Conservation (phyloP, 768 basidiomycete genomes). For the Lactarius indigo region DNA sequence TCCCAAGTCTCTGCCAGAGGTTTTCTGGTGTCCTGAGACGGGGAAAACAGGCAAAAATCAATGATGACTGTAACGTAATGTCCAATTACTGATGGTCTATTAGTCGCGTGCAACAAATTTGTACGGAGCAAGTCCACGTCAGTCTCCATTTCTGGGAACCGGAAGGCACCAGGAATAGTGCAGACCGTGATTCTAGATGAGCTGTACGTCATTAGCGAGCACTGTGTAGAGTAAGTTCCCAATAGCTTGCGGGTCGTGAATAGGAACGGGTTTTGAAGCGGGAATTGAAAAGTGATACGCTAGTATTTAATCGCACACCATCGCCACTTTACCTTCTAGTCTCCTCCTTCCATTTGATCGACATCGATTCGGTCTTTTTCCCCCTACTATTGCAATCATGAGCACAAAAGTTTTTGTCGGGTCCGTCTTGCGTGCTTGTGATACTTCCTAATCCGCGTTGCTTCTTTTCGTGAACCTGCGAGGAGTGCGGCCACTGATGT, state of each 20-base stretch:
- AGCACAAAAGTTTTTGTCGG: slow-evolving; percentile 87
- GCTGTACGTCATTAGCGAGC: no score
- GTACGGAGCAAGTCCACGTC: no score
- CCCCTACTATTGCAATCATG: slow-evolving; percentile 41
- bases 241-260: background rate
- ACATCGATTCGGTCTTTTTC: background rate
- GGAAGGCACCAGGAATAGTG: background rate
- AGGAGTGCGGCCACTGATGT: slow-evolving; percentile 44
- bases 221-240: no score
- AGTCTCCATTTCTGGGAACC: no score
- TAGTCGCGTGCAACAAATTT: no score
- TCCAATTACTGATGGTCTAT: no score
- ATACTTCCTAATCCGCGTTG: slow-evolving; percentile 35
- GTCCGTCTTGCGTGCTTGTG: slow-evolving; percentile 70
- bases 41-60: no score
- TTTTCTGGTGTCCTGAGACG: no score
- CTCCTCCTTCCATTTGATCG: slow-evolving; percentile 35
- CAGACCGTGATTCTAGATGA: no score
- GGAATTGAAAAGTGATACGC: slow-evolving; percentile 44
- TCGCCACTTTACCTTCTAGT: background rate
- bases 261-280: slow-evolving; percentile 37
- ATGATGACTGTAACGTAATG: no score
- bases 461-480: slow-evolving; percentile 41
- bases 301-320: slow-evolving; percentile 39
- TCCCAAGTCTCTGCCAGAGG: no score